Evolutionary conservation across 2,329 filamentous ascomycete species (phyloP).

Genomic region (Geoglossum cookeanum): DNA sequence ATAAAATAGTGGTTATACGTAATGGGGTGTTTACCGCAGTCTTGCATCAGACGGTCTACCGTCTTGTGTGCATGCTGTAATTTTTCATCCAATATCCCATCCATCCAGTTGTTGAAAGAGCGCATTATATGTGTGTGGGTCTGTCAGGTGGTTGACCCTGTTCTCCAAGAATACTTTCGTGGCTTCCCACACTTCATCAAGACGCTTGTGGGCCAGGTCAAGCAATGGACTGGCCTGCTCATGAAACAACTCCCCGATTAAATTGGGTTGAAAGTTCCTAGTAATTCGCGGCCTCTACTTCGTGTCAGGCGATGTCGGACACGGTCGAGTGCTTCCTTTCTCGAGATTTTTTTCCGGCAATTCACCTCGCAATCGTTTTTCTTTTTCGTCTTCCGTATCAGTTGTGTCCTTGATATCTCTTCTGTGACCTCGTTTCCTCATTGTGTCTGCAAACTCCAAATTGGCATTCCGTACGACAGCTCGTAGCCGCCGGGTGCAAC

Average conservation of each 20-base stretch:
- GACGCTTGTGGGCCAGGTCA: not conserved
- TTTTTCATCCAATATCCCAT: slow-evolving; percentile 3
- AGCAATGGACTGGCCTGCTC: slow-evolving; percentile 16
- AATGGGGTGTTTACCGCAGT: slow-evolving; percentile 10
- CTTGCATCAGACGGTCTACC: slow-evolving; percentile 7
- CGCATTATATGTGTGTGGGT: not conserved
- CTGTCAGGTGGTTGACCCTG: not conserved
- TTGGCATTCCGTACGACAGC: slow-evolving; percentile 17
- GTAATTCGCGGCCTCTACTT: slow-evolving; percentile 15
- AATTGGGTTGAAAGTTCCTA: slow-evolving; percentile 22
- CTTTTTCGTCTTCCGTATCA: not conserved
- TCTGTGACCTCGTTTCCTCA: slow-evolving; percentile 11
- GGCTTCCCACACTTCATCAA: not conserved
- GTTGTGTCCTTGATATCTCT: slow-evolving; percentile 3
- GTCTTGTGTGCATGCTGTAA: slow-evolving; percentile 5
- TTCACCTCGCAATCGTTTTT: not conserved
- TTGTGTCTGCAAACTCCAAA: slow-evolving; percentile 11
- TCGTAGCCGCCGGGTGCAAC: slow-evolving; percentile 10
- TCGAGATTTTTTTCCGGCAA: not conserved
- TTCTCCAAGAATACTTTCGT: not conserved
- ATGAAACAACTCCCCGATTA: slow-evolving; percentile 24
- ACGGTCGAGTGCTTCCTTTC: not conserved
- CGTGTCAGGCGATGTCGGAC: not conserved
- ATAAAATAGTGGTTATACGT: slow-evolving; percentile 23
- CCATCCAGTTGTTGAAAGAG: not conserved